Conservation (phyloP, 164 flowering plant genomes). For the Houttuynia cordata region DNA sequence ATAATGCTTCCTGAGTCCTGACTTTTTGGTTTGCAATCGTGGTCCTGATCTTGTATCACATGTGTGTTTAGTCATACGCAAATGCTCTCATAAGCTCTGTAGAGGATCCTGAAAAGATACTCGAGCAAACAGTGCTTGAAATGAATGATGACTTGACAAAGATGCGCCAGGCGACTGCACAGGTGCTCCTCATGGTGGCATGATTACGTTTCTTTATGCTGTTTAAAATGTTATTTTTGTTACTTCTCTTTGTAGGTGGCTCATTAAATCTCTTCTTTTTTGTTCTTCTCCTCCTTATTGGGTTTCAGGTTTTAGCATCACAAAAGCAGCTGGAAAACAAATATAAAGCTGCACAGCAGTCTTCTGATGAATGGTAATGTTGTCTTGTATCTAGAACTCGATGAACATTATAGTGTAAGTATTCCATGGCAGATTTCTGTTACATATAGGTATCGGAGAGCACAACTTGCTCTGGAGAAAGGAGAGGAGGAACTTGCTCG, state of each 20-base stretch:
- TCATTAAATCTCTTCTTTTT: no score
- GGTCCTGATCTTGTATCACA: slow-evolving; percentile 3
- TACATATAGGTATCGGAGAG: slow-evolving; percentile 54
- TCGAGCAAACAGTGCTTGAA: slow-evolving; percentile 87
- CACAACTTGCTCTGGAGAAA: slow-evolving; percentile 78
- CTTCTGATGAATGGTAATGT: slow-evolving; percentile 81
- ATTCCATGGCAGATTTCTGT: not conserved
- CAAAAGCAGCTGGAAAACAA: slow-evolving; percentile 84
- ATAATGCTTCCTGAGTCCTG: not conserved
- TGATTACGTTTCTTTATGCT: not conserved
- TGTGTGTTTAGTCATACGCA: slow-evolving; percentile 75
- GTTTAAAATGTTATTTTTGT: no score
- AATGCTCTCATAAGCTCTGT: slow-evolving; percentile 74
- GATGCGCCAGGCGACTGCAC: slow-evolving; percentile 99
- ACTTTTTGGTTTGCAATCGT: not conserved
- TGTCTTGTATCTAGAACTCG: not conserved
- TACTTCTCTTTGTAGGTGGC: not conserved
- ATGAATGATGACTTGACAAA: slow-evolving; percentile 95
- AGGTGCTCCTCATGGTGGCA: slow-evolving; percentile 28
- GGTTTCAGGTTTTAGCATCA: slow-evolving; percentile 68
- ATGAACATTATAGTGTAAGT: no score
- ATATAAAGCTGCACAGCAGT: slow-evolving; percentile 71
- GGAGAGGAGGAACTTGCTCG: slow-evolving; percentile 94
- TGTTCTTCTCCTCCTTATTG: slow-evolving; percentile 4
- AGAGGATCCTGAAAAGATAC: slow-evolving; percentile 95